Conservation (phyloP, 2,329 filamentous ascomycete genomes). For the Aspergillus uvarum region DNA sequence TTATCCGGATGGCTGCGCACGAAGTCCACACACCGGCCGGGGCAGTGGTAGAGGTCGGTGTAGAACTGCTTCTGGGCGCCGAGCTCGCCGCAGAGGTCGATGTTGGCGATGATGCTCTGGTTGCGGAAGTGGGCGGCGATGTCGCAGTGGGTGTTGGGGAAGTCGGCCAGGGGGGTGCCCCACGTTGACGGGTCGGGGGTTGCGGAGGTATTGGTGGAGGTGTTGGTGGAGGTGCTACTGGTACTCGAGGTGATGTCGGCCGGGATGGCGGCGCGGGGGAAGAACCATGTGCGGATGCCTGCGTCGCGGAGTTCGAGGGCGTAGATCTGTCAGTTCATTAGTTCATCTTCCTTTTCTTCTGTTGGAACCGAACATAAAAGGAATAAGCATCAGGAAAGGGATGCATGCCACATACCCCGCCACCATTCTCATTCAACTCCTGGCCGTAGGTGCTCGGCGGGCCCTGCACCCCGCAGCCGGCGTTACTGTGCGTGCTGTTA, state of each 20-base stretch:
- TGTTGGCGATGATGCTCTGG: constrained; percentile 66
- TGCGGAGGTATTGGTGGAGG: constrained; percentile 25
- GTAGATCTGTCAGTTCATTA: constrained; percentile 43
- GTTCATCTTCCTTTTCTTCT: no score
- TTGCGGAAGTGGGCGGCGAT: constrained; percentile 62
- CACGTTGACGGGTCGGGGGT: constrained; percentile 61
- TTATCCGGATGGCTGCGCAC: constrained; percentile 58
- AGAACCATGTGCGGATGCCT: constrained; percentile 66
- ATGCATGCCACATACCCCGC: constrained; percentile 44
- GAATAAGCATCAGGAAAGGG: no score
- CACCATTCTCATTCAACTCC: constrained; percentile 54
- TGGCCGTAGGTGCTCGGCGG: constrained; percentile 50
- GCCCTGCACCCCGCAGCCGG: constrained; percentile 58
- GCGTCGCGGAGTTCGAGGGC: constrained; percentile 61
- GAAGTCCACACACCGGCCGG: constrained; percentile 57
- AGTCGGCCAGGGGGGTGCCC: constrained; percentile 65
- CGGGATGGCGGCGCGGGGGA: constrained; percentile 51
- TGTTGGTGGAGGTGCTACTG: constrained; percentile 5
- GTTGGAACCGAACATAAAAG: not conserved
- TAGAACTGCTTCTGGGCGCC: constrained; percentile 42
- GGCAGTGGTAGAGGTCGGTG: constrained; percentile 39
- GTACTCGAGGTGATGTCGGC: constrained; percentile 46
- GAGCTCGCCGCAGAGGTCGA: constrained; percentile 62
- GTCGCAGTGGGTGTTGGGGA: constrained; percentile 63
- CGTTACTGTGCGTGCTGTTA: constrained; percentile 53